Percentiles rank a stretch among this genome's conserved stretches.
Conservation (phyloP, 305 asterid species). For the Coffea humblotiana region DNA sequence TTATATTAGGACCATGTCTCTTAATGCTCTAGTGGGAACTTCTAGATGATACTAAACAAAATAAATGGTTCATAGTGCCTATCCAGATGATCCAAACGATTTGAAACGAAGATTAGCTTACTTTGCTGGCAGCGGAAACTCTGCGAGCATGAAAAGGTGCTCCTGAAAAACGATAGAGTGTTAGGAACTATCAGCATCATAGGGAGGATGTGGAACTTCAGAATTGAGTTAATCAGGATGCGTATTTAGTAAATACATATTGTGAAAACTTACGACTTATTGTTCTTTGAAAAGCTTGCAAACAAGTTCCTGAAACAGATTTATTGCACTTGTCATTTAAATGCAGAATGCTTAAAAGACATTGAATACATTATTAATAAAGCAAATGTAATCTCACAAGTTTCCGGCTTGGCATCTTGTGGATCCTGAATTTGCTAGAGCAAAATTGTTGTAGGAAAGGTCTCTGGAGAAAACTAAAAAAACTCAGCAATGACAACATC, state of each 20-base stretch:
- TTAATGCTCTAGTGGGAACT: not conserved
- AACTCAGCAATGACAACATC: not conserved
- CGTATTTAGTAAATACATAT: not conserved
- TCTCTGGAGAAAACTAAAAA: conserved; percentile 28
- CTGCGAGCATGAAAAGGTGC: conserved; percentile 40
- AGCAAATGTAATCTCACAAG: conserved; percentile 29
- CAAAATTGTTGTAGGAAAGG: conserved; percentile 42
- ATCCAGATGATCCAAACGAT: not conserved
- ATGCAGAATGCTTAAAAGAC: not conserved
- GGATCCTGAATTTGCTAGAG: not conserved
- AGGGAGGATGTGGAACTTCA: not conserved
- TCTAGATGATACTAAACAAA: not conserved
- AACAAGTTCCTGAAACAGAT: conserved; percentile 49
- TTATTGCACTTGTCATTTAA: conserved; percentile 16
- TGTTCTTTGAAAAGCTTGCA: conserved; percentile 44
- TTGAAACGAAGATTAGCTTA: conserved; percentile 25
- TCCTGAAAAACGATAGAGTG: conserved; percentile 35
- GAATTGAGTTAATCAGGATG: too few relatives aligned
- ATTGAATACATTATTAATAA: not conserved
- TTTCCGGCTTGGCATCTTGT: conserved; percentile 16
- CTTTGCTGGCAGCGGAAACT: conserved; percentile 28
- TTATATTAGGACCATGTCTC: not conserved
- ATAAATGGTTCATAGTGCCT: not conserved
- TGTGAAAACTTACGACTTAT: conserved; percentile 39
- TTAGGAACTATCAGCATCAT: conserved; percentile 17